Base-by-base conservation (phyloP, 805 yeast species). In the Wickerhamiella occidentalis region DNA sequence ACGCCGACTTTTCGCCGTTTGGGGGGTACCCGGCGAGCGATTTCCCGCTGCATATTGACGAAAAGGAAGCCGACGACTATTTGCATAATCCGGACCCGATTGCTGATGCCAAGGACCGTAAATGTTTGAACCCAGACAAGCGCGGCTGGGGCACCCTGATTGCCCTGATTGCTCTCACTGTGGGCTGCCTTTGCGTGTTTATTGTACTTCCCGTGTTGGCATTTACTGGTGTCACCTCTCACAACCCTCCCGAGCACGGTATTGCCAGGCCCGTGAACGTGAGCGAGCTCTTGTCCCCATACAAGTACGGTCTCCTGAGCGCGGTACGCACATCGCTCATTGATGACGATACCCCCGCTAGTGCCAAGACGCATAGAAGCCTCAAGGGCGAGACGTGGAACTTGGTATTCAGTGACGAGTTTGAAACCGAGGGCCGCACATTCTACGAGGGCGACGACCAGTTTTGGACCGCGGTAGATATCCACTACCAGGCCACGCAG, bases 1-100 rank as follows among this genome's bases (percentile, higher is more conserved):
- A 66, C 55, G 68, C 69, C 8, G 73, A 68, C 55, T 67, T 65
- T 51, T 64, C 69, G 44, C 98, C 97, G 2, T 90, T 90, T 68
- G 98, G 97, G 47, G 97, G 97, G 13, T 90, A 85, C 65, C 97
- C 98, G 0, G 94, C 95, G 7, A 73, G 87, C 15, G 79, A 86
- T 3, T 90, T 90, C 68, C 98, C 98, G 1, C 69, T 90, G 51
- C 81, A 77, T 57, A 79, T 92, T 55, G 96, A 90, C 52, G 97
- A 90, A 58, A 85, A 85, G 66, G 98, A 90, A 66, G 82, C 84
- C 8, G 98, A 90, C 68, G 98, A 90, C 65, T 88, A 85, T 61
- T 64, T 92, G 56, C 97, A 90, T 66, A 92, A 90, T 66, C 97
- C 97, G 1, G 96, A 90, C 64, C 96, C 96, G 8, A 81, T 87